Base-by-base conservation (phyloP, 1,139 yeast species). In the Hansenula sp. region DNA sequence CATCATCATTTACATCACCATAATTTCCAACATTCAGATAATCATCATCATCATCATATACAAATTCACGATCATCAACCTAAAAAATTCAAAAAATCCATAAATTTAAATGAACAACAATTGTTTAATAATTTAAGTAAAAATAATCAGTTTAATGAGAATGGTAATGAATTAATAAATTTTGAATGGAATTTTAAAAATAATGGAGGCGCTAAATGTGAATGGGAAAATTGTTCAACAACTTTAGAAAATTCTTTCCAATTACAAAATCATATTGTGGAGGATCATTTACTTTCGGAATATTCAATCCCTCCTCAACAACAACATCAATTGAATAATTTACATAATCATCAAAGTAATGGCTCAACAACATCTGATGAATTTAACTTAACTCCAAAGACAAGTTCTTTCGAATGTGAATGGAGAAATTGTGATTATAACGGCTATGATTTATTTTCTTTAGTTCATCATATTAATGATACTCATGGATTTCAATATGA, bases 341-440 rank as follows among this genome's bases (percentile, higher is more conserved):
- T 21, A 21, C 25, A 21, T 9, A 21, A 21, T 21, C 25, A 21
- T 5, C 5, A 21, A 6, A 9, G 25, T 21, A 21, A 6, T 21
- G 25, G 25, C 25, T 21, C 25, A 5, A 21, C 25, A 9, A 21
- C 25, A 9, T 9, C 25, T 21, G 25, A 21, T 21, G 25, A 21
- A 6, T 21, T 21, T 48, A 43, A 11, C 42, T 5, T 13, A 34
- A 34, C 27, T 44, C 13, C 32, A 28, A 36, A 35, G 27, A 33
- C 36, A 10, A 49, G 28, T 31, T 24, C 31, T 41, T 65, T 49
- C 54, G 77, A 66, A 41, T 88, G 96, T 67, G 88, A 81, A 59
- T 87, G 96, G 96, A 67, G 70, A 48, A 72, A 79, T 44, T 88
- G 96, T 70, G 67, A 74, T 42, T 84, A 70, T 57, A 66, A 70